Evolutionary conservation across 352 stramenopile genomes (phyloP), one percentile per base, ranked within the genome.

Genomic region (Bremia lactucae): DNA sequence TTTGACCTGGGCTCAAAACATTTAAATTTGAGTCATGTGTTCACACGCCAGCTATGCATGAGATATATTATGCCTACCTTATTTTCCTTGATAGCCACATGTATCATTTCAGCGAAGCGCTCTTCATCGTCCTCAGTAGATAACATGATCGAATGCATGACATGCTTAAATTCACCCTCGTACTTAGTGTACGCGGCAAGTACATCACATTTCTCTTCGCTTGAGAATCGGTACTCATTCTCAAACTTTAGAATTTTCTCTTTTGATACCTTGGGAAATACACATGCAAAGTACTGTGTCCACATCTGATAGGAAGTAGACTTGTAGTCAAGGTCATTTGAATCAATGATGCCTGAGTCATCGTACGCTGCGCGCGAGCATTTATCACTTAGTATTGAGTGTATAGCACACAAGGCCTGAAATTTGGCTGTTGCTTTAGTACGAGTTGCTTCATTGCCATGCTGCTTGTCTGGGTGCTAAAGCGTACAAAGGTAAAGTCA

Each of bases 401-500:
- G 83, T 41, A 91, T 84, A 16, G 83, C 68, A 31, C 74, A 87
- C 25, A 96, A 63, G 2, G 81, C 78, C 55, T 96, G 80, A 46
- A 96, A 96, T 43, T 77, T 95, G 23, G 61, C 55, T 1, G 73
- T 89, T 26, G 80, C 64, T 28, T 79, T 56, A 21, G 56, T 42
- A 31, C 68, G 60, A 15, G 72, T 53, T 11, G 43, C 42, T 21
- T 66, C 65, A 60, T 94, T 75, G 7, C 81, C 82, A 15, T 68
- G 76, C 25, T 93, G 85, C 50, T 95, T 96, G 52, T 96, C 84
- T 11, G 86, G 86, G 42, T 96, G 86, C 80, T 96, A 51, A 15
- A 34, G 41, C 23, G 3, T 10, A 46, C 11, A 37, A 41, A 38
- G 18, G 23, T 36, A 46, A 40, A 38, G 23, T 41, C 18, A 6